phyloP scores from a whole-genome alignment of 202 grass and related monocot species.

The Elaeis oleifera region DNA sequence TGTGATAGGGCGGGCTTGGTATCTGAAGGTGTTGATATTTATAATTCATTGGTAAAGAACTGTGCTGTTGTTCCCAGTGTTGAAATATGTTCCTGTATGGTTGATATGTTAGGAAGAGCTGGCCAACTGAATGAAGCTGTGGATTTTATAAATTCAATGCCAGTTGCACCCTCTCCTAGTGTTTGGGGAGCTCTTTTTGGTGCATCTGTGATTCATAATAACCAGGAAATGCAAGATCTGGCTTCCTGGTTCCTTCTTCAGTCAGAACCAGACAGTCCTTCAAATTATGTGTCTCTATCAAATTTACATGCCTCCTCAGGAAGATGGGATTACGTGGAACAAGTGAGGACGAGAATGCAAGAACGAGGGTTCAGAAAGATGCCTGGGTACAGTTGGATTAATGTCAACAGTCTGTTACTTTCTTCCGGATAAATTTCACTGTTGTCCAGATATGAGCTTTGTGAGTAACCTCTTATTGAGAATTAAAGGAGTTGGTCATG shows the following conservation, averaged over 20 bases:
- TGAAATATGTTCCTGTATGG: slow-evolving; percentile 58
- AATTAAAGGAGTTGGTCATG: no score
- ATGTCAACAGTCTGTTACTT: background rate
- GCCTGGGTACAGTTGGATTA: slow-evolving; percentile 45
- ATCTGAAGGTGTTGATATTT: slow-evolving; percentile 51
- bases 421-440: background rate
- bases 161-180: slow-evolving; percentile 34
- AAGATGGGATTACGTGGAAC: slow-evolving; percentile 55
- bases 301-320: slow-evolving; percentile 54
- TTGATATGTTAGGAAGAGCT: slow-evolving; percentile 54
- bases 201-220: slow-evolving; percentile 45
- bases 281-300: slow-evolving; percentile 50
- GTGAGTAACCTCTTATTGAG: no score
- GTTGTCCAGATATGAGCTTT: background rate
- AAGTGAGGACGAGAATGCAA: slow-evolving; percentile 56
- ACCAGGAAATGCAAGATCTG: slow-evolving; percentile 52
- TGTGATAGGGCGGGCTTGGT: slow-evolving; percentile 43
- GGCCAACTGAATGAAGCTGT: slow-evolving; percentile 38
- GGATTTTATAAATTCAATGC: slow-evolving; percentile 58
- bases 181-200: slow-evolving; percentile 60
- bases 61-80: slow-evolving; percentile 41
- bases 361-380: slow-evolving; percentile 40
- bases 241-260: slow-evolving; percentile 44
- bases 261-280: slow-evolving; percentile 38
- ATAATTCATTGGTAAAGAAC: slow-evolving; percentile 43